phyloP scores from a whole-genome alignment of 805 yeast species.

The Yamadazyma insecticola region DNA sequence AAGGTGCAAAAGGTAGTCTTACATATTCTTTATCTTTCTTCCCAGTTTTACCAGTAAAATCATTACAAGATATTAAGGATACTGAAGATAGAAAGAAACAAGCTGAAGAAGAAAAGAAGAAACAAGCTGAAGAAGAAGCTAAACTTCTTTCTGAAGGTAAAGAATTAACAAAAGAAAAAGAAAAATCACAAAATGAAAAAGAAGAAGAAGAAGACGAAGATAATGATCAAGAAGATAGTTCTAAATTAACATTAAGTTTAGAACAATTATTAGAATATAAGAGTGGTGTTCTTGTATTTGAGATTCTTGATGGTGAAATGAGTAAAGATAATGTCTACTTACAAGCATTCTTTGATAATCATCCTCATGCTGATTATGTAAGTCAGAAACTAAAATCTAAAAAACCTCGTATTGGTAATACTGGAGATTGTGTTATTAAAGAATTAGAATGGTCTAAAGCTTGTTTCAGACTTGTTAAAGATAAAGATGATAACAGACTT shows the following conservation, averaged over 20 bases:
- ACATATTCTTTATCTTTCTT: slow-evolving; percentile 75
- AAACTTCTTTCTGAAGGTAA: slow-evolving; percentile 33
- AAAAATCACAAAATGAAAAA: slow-evolving; percentile 29
- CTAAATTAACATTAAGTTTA: slow-evolving; percentile 43
- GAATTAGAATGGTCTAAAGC: slow-evolving; percentile 74
- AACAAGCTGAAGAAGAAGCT: slow-evolving; percentile 26
- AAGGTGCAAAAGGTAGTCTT: slow-evolving; percentile 80
- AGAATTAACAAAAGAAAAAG: slow-evolving; percentile 9
- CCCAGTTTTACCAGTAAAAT: slow-evolving; percentile 76
- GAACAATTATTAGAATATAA: slow-evolving; percentile 53
- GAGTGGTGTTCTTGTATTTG: slow-evolving; percentile 73
- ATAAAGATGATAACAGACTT: slow-evolving; percentile 48
- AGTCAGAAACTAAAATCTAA: slow-evolving; percentile 53
- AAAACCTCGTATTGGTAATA: slow-evolving; percentile 30
- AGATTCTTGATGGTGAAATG: slow-evolving; percentile 56
- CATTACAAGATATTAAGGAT: slow-evolving; percentile 67
- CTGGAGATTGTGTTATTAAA: slow-evolving; percentile 72
- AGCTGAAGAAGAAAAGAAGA: slow-evolving; percentile 30
- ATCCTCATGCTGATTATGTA: slow-evolving; percentile 59
- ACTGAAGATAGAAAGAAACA: slow-evolving; percentile 38
- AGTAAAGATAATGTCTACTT: slow-evolving; percentile 56
- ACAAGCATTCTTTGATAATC: slow-evolving; percentile 74
- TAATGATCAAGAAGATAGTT: slow-evolving; percentile 15
- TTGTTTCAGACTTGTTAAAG: slow-evolving; percentile 57
- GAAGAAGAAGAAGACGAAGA: slow-evolving; percentile 24